Conservation (phyloP, 1,284 basidiomycete genomes). For the Spongispora temasekensis region DNA sequence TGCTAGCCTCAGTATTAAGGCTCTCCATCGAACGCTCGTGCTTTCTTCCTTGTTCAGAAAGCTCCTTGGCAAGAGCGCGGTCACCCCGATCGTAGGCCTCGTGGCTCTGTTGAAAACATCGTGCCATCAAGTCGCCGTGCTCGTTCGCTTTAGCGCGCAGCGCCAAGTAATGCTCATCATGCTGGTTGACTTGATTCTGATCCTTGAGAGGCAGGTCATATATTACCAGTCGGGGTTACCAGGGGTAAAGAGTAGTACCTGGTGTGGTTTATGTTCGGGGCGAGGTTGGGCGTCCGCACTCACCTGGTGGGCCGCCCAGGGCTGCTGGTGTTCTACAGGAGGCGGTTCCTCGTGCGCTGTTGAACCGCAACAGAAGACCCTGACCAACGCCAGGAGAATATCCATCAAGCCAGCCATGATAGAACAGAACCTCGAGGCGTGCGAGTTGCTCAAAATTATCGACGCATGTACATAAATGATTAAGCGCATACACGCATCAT, state of each 20-base stretch:
- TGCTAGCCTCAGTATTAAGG: constrained; percentile 82
- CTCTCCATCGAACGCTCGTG: constrained; percentile 82
- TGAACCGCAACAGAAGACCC: constrained; percentile 26
- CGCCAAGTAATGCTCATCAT: constrained; percentile 65
- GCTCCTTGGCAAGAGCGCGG: constrained; percentile 79
- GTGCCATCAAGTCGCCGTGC: constrained; percentile 76
- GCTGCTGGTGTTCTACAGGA: constrained; percentile 8
- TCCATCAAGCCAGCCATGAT: constrained; percentile 30
- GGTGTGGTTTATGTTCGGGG: constrained; percentile 11
- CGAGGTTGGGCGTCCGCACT: constrained; percentile 11
- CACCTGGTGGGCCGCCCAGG: neutral
- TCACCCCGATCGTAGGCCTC: constrained; percentile 72
- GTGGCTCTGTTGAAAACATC: constrained; percentile 65
- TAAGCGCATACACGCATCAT: constrained; percentile 9
- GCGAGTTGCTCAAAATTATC: too few species aligned
- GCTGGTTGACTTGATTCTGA: constrained; percentile 65
- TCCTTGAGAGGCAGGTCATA: constrained; percentile 42
- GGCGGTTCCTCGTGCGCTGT: constrained; percentile 12
- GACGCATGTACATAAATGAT: constrained; percentile 10
- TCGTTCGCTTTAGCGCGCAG: constrained; percentile 74
- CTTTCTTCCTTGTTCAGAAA: constrained; percentile 81
- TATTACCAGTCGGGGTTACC: neutral
- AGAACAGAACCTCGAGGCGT: too few species aligned
- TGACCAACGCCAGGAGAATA: constrained; percentile 26
- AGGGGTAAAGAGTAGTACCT: constrained; percentile 20